Base-by-base conservation (phyloP, 2,329 filamentous ascomycete genomes). In the Fusarium stilboides region DNA sequence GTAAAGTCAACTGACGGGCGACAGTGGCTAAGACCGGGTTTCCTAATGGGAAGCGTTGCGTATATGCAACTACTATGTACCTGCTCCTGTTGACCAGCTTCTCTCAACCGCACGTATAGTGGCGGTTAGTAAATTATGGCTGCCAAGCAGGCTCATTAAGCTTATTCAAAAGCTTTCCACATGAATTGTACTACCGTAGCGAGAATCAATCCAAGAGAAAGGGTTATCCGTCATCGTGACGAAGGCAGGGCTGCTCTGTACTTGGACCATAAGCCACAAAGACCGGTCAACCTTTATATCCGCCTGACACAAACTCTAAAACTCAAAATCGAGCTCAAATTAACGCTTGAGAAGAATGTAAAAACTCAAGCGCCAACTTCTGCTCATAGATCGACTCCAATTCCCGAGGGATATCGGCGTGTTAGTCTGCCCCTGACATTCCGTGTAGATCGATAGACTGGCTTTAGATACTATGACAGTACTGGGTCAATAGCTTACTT, bases 311-410 rank as follows among this genome's bases (percentile, higher is more conserved):
- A 26, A 57, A 56, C 42, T 42, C 20, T 46, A 47, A 40, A 39
- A 34, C 49, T 19, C 12, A 57, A 63, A 49, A 44, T n/a, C n/a
- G 12, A 56, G 59, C 17, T 44, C 33, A 13, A 19, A 14, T 12
- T 22, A 36, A 20, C 17, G 17, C 28, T n/a, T 9, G 22, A 13
- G 17, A 44, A n/a, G 10, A 43, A 28, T 15, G 28, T 10, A 24
- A 22, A n/a, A 36, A 34, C 24, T 20, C 8, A n/a, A 37, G 15
- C 15, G 13, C n/a, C 52, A 24, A 14, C 10, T 8, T 39, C 10
- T n/a, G 8, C 5, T 31, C 28, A 31, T 31, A 20, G 13, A 37
- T 47, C 12, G 12, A 17, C 26, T 12, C 22, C 13, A 39, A 22
- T 37, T 62, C 28, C 36, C 10, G 6, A 15, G 12, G 5, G 8